These are phyloP conservation scores for Nicotiana undulata DNA, from an alignment of 257 asterid species.

Conservation along the genomic window DNA sequence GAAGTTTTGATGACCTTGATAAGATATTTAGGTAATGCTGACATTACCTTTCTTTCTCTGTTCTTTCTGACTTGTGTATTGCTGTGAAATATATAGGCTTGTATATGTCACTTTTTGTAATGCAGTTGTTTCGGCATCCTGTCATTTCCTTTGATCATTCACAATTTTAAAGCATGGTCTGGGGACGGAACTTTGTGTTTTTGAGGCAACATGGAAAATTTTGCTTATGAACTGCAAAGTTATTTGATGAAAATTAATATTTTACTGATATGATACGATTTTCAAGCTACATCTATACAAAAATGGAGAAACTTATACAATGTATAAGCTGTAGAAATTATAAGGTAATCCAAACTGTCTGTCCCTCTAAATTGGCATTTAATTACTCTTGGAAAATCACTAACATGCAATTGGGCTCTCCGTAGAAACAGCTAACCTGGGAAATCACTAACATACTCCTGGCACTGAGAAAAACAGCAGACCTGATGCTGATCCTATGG, in stretches of 20 bases:
- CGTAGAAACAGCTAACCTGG: background rate
- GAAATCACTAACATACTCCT: background rate
- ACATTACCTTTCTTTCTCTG: background rate
- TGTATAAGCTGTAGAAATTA: background rate
- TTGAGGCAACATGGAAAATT: background rate
- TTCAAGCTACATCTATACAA: background rate
- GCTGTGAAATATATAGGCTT: background rate
- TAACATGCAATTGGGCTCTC: background rate
- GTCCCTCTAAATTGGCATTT: background rate
- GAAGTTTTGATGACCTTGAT: slow-evolving; percentile 92
- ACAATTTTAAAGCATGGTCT: background rate
- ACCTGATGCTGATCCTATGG: background rate
- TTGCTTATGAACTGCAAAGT: background rate
- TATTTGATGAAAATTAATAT: background rate
- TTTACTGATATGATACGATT: background rate
- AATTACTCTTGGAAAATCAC: background rate
- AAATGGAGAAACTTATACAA: background rate
- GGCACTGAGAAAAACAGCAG: background rate
- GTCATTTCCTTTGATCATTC: background rate
- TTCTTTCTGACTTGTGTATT: background rate
- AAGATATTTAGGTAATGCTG: slow-evolving; percentile 71
- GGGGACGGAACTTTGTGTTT: background rate
- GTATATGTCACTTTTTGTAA: background rate
- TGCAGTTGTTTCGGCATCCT: background rate
- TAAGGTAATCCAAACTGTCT: background rate